Evolutionary conservation across 2,329 filamentous ascomycete genomes (phyloP).

Genomic region (Pezicula carpinea): DNA sequence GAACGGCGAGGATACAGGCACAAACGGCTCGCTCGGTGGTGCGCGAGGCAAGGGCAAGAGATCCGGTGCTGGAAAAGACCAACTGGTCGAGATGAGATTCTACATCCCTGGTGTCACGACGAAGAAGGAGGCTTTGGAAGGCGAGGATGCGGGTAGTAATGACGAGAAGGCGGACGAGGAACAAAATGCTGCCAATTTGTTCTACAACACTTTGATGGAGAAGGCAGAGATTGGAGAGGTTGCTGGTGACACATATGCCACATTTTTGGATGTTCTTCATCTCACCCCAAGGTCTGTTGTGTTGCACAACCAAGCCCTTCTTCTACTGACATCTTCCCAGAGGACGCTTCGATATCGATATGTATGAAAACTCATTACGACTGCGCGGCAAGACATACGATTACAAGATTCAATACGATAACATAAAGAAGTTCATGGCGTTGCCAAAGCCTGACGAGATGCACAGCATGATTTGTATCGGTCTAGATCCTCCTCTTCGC

Average conservation of each 20-base stretch:
- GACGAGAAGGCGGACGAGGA: slow-evolving; percentile 65
- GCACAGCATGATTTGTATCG: slow-evolving; percentile 91
- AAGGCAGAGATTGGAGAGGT: slow-evolving; percentile 99
- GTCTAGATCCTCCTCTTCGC: slow-evolving; percentile 87
- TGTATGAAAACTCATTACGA: slow-evolving; percentile 97
- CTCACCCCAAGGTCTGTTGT: slow-evolving; percentile 76
- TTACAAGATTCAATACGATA: slow-evolving; percentile 99
- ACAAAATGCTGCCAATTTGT: slow-evolving; percentile 93
- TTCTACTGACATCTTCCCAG: slow-evolving; percentile 41
- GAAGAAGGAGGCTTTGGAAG: slow-evolving; percentile 58
- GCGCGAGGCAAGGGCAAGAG: slow-evolving; percentile 78
- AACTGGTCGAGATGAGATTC: slow-evolving; percentile 97
- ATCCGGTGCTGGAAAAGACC: slow-evolving; percentile 81
- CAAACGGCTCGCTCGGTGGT: slow-evolving; percentile 70
- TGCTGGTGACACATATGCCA: slow-evolving; percentile 96
- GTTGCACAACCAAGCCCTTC: neutral
- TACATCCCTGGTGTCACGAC: slow-evolving; percentile 92
- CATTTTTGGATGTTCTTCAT: slow-evolving; percentile 93
- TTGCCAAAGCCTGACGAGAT: slow-evolving; percentile 98
- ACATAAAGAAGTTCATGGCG: slow-evolving; percentile 98
- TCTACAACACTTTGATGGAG: slow-evolving; percentile 96
- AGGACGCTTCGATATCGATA: slow-evolving; percentile 99
- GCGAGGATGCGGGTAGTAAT: slow-evolving; percentile 65
- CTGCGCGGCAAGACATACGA: slow-evolving; percentile 98
- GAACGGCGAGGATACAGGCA: slow-evolving; percentile 66